Conservation (phyloP, 2,329 filamentous ascomycete genomes). For the Lachnellula arida region DNA sequence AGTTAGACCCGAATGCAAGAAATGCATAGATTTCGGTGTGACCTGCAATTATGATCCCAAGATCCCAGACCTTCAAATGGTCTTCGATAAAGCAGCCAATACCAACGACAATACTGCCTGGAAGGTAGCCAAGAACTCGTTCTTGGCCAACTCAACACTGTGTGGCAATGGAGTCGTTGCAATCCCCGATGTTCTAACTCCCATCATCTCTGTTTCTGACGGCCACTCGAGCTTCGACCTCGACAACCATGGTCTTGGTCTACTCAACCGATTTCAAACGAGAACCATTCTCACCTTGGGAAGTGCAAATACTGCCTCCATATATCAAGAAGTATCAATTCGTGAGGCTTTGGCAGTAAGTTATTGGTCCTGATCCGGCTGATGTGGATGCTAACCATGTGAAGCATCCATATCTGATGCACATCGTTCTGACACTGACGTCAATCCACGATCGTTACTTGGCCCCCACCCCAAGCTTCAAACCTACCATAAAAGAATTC, state of each 20-base stretch:
- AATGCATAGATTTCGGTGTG: constrained; percentile 44
- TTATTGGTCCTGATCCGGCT: background rate
- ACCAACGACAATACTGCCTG: background rate
- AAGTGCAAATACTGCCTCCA: constrained; percentile 25
- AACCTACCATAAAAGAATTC: constrained; percentile 33
- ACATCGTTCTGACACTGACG: constrained; percentile 48
- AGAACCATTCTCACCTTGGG: constrained; percentile 41
- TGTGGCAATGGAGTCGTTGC: background rate
- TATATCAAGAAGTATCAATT: constrained; percentile 36
- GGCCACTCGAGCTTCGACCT: constrained; percentile 7
- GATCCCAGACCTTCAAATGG: constrained; percentile 31
- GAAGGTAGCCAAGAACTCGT: background rate
- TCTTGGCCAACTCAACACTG: background rate
- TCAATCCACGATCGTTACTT: constrained; percentile 47
- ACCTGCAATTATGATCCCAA: constrained; percentile 41
- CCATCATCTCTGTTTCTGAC: background rate
- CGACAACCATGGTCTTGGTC: constrained; percentile 27
- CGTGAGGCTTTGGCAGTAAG: constrained; percentile 39
- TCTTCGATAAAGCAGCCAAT: constrained; percentile 24
- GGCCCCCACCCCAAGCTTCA: constrained; percentile 13
- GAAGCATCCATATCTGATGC: constrained; percentile 39
- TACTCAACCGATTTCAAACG: constrained; percentile 40
- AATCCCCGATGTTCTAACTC: background rate
- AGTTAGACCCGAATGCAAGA: constrained; percentile 42
- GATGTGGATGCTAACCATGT: background rate